Evolutionary conservation across 2,329 filamentous ascomycete genomes (phyloP), one percentile per base, ranked within the genome.

Genomic region (Phaeomoniella chlamydospora): DNA sequence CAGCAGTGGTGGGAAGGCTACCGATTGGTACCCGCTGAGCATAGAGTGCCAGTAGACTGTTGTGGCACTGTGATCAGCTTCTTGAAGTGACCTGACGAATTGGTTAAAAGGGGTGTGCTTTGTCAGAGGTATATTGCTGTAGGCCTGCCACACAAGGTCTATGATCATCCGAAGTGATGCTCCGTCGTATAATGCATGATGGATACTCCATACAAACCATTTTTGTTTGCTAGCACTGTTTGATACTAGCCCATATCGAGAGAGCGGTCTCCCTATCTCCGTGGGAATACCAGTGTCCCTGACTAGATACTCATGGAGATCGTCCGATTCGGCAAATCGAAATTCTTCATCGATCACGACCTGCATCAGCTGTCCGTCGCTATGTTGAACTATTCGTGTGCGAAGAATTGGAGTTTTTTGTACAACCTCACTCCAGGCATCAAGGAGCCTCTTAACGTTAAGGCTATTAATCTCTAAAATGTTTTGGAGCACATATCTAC

Each of bases 381-480:
- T 32, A 5, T n/a, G 5, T 14, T 5, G 5, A 5, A 32, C 13
- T 14, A 32, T 32, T 15, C 30, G 5, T 15, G 67, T 70, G 9
- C 67, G 57, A 9, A 70, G 51, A 13, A 70, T 66, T 18, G 64
- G 60, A 16, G 61, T 49, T 22, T 62, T 58, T 5, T 57, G 45
- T 2, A 67, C 56, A 3, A 59, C 53, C 10, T 53, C 51, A 34
- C 66, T 56, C 64, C 65, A 70, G 5, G 30, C 30, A 6, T 10
- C 5, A 5, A n/a, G 5, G 5, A 32, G 13, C 5, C 13, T 5
- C 30, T 32, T 14, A 5, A 15, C 5, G 5, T 5, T 5, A 6
- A 14, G 10, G 5, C 30, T 5, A 10, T 32, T 14, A 14, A 32
- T n/a, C 13, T 14, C 17, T 10, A 32, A 6, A 32, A 14, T 4